These are phyloP conservation scores for Plasmodium ovale DNA, from an alignment of 169 alveolate species.

Conservation along the genomic window DNA sequence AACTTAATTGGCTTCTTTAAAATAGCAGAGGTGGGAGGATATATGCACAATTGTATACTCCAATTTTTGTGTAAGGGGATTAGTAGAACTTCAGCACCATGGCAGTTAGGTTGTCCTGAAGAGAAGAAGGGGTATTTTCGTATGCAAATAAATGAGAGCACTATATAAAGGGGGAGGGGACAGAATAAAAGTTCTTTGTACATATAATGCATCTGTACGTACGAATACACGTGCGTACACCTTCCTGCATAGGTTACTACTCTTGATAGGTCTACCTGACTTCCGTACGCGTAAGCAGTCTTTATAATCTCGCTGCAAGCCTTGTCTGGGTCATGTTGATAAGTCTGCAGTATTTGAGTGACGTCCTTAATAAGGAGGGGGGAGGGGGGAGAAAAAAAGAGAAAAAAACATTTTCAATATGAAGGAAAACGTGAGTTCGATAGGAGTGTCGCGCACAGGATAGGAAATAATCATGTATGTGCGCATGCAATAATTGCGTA, in stretches of 20 bases:
- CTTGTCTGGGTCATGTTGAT: conserved; percentile 70
- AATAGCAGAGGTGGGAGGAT: not conserved
- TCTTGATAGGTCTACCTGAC: conserved; percentile 30
- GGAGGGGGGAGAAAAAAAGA: conserved; percentile 3
- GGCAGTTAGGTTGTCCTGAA: conserved; percentile 72
- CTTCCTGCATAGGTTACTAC: not conserved
- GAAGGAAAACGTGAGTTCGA: too few relatives aligned
- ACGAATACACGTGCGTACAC: not conserved
- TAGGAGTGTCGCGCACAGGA: not conserved
- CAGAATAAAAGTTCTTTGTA: too few relatives aligned
- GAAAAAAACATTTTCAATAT: too few relatives aligned
- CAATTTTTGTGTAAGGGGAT: not conserved
- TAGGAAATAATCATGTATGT: not conserved
- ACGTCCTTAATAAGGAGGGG: conserved; percentile 64
- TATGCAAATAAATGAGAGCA: not conserved
- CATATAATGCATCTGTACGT: not conserved
- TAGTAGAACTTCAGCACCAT: conserved; percentile 41
- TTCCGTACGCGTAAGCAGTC: conserved; percentile 68
- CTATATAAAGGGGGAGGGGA: not conserved
- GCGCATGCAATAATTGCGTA: too few relatives aligned
- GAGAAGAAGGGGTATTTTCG: not conserved
- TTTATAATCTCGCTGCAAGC: conserved; percentile 75
- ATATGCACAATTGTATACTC: too few relatives aligned
- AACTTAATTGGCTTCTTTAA: too few relatives aligned
- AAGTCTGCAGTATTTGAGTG: conserved; percentile 45